Evolutionary conservation across 768 basidiomycete genomes (phyloP).

Genomic region (Suillus hirtellus): DNA sequence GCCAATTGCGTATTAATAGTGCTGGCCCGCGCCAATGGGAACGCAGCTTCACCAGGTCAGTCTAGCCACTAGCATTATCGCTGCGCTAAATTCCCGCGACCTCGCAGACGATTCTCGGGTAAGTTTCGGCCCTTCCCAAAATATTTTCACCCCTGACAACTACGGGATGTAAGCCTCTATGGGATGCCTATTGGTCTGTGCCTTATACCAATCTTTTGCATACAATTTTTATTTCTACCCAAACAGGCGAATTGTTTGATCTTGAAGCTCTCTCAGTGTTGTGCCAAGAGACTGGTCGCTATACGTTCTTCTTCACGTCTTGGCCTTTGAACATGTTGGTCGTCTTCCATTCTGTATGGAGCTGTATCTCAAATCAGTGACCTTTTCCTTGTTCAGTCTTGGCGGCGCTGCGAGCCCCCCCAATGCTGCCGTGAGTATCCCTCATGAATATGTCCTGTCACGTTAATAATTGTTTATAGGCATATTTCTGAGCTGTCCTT

Average conservation of each 20-base stretch:
- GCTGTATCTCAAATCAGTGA: background rate
- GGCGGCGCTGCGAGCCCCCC: constrained; percentile 72
- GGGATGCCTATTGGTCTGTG: constrained; percentile 69
- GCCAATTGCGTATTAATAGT: constrained; percentile 30
- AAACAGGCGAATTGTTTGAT: constrained; percentile 69
- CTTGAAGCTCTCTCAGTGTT: constrained; percentile 58
- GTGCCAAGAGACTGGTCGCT: constrained; percentile 58
- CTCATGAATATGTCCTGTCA: constrained; percentile 8
- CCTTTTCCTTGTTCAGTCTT: constrained; percentile 35
- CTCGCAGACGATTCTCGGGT: constrained; percentile 60
- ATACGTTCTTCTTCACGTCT: constrained; percentile 76
- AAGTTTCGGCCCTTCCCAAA: constrained; percentile 23
- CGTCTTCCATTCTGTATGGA: constrained; percentile 10
- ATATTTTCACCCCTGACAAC: background rate
- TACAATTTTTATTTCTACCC: background rate
- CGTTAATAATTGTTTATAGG: constrained; percentile 16
- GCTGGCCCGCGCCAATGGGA: constrained; percentile 54
- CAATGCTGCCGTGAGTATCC: constrained; percentile 62
- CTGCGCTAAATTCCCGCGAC: constrained; percentile 9
- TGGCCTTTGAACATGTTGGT: constrained; percentile 74
- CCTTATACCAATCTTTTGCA: background rate
- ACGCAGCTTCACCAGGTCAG: constrained; percentile 58
- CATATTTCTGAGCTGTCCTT: constrained; percentile 27
- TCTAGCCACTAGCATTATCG: constrained; percentile 4
- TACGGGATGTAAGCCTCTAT: constrained; percentile 47